Evolutionary conservation across 169 alveolate species (phyloP), one percentile per base, ranked within the genome.

Genomic region (Plasmodium berghei): DNA sequence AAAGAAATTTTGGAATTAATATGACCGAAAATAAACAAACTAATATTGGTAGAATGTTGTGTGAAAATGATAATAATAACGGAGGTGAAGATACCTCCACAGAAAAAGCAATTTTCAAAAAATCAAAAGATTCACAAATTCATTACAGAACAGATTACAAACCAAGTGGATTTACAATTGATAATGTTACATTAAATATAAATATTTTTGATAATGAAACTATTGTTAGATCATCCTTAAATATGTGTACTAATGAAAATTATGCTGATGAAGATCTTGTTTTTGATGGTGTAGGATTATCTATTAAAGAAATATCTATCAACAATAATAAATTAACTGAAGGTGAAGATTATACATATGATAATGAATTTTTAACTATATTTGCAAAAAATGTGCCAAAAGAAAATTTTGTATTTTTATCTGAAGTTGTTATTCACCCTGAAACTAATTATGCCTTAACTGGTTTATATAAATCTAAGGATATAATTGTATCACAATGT

Each of bases 401-500:
- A 34, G 93, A 80, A 18, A 69, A 63, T 12, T 95, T 95, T 77
- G 69, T 62, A 26, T 92, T 95, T 49, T 75, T 71, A 54, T 93
- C 97, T n/a, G 93, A 88, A 63, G 98, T 96, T 26, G 77, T 92
- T 52, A 93, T 96, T 26, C 93, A 93, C 83, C 98, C 98, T 16
- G 95, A 90, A 52, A 93, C 92, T 14, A 96, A 96, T 77, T 86
- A 93, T 75, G 93, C 92, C 54, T 89, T 95, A 73, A 89, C 93
- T 22, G 98, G 98, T 45, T 92, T 97, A 59, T 97, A 96, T 85
- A 95, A 93, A 87, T 93, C 97, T 22, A 97, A 97, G 55, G 93
- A 92, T 64, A 73, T 95, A 28, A 96, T 95, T 69, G 95, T 96
- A 70, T 95, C 99, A 1, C 99, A 97, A 91, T 96, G 98, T 87